phyloP scores from a whole-genome alignment of 2,329 filamentous ascomycete species.

The Exserohilum rostratum region DNA sequence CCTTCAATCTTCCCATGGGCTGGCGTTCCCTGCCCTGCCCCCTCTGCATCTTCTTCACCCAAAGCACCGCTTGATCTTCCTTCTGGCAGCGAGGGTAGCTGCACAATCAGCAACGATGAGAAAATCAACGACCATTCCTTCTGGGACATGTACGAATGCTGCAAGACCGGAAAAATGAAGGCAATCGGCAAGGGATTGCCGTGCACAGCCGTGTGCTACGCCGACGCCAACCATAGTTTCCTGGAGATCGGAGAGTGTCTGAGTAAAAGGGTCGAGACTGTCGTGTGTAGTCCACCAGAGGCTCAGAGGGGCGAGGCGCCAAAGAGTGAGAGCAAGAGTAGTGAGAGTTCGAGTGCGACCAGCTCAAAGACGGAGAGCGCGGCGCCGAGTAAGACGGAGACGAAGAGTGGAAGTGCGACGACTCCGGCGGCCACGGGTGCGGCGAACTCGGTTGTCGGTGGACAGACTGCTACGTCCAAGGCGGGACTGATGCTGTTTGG shows the following conservation, averaged over 20 bases:
- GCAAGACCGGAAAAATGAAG: constrained; percentile 13
- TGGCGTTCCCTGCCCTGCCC: constrained; percentile 7
- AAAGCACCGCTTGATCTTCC: constrained; percentile 12
- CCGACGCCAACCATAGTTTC: constrained; percentile 13
- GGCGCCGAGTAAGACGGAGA: neutral
- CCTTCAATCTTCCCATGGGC: constrained; percentile 22
- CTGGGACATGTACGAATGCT: constrained; percentile 32
- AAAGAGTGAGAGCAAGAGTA: neutral
- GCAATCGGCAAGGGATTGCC: constrained; percentile 11
- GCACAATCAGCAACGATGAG: constrained; percentile 27
- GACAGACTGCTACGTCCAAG: constrained; percentile 6
- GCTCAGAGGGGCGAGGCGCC: constrained; percentile 7
- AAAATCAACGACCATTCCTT: constrained; percentile 29
- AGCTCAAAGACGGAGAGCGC: neutral
- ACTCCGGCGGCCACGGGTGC: constrained; percentile 2
- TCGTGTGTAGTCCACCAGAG: constrained; percentile 19
- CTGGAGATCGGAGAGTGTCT: constrained; percentile 28
- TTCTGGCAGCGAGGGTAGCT: constrained; percentile 8
- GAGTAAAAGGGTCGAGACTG: constrained; percentile 22
- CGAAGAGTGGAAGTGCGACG: neutral
- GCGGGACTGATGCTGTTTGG: constrained; percentile 13
- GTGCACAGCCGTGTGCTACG: constrained; percentile 19
- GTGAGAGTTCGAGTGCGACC: neutral
- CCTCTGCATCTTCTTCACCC: constrained; percentile 7
- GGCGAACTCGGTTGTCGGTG: constrained; percentile 3